phyloP scores from a whole-genome alignment of 306 rosid species.

The Vicia sativa region DNA sequence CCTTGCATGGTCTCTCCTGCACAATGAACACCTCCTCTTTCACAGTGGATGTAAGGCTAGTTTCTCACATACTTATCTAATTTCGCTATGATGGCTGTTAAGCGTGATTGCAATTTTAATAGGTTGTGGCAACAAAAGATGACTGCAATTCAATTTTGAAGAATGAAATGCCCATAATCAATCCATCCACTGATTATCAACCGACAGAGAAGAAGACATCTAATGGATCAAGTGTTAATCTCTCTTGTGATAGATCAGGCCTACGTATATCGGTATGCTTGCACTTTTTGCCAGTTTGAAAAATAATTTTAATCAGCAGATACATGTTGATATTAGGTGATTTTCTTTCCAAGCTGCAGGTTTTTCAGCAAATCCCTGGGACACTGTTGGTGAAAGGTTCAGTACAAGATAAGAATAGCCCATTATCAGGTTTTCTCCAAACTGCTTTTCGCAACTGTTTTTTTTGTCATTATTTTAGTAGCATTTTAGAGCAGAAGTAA shows the following conservation, averaged over 20 bases:
- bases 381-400: constrained; percentile 85
- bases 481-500: background rate
- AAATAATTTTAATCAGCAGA: constrained; percentile 33
- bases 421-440: constrained; percentile 60
- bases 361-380: constrained; percentile 89
- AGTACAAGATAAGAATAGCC: constrained; percentile 57
- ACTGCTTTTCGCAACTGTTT: constrained; percentile 5
- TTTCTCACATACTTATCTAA: constrained; percentile 23
- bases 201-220: constrained; percentile 41
- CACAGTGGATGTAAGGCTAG: constrained; percentile 66
- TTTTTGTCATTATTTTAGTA: constrained; percentile 13
- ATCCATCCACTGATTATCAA: constrained; percentile 39
- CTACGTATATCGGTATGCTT: constrained; percentile 61
- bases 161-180: constrained; percentile 42
- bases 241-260: constrained; percentile 45
- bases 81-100: constrained; percentile 14
- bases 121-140: constrained; percentile 58
- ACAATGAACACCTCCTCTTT: constrained; percentile 71
- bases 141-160: constrained; percentile 59
- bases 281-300: constrained; percentile 30
- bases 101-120: constrained; percentile 32
- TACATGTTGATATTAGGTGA: constrained; percentile 10
- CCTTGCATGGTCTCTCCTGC: constrained; percentile 56
- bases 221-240: constrained; percentile 40
- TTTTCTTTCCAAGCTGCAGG: constrained; percentile 46